Conservation (phyloP, 768 basidiomycete species). For the Candolleomyces efflorescens region DNA sequence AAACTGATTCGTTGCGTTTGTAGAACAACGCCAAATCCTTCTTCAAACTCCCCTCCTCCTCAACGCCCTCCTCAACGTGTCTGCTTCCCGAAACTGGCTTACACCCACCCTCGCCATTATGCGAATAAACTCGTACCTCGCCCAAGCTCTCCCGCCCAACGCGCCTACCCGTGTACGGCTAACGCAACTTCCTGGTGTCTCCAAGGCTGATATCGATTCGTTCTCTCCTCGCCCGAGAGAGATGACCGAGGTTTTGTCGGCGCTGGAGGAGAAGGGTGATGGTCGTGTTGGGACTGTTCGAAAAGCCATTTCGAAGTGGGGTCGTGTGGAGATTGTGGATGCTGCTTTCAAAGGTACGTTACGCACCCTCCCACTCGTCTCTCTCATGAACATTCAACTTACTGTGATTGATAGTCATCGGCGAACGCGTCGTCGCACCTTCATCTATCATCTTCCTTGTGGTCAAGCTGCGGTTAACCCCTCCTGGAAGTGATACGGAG, state of each 20-base stretch:
- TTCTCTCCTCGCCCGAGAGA: slow-evolving; percentile 33
- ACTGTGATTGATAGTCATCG: slow-evolving; percentile 57
- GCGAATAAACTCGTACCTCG: slow-evolving; percentile 77
- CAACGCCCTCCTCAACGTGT: slow-evolving; percentile 77
- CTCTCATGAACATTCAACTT: too few species aligned
- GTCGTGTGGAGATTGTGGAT: slow-evolving; percentile 72
- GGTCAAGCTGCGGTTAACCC: slow-evolving; percentile 74
- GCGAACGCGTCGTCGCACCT: slow-evolving; percentile 83
- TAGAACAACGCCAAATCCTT: slow-evolving; percentile 71
- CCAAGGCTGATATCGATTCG: slow-evolving; percentile 41
- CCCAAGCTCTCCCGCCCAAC: slow-evolving; percentile 72
- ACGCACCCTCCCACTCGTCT: too few species aligned
- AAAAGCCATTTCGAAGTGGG: slow-evolving; percentile 68
- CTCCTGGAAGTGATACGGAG: slow-evolving; percentile 37
- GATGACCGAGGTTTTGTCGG: slow-evolving; percentile 41
- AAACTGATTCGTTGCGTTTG: slow-evolving; percentile 30
- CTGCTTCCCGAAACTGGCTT: slow-evolving; percentile 87
- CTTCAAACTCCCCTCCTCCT: slow-evolving; percentile 70
- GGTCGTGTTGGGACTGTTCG: slow-evolving; percentile 46
- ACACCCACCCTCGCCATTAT: slow-evolving; percentile 71
- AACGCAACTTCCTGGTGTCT: slow-evolving; percentile 77
- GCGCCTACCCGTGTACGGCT: slow-evolving; percentile 45
- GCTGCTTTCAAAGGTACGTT: slow-evolving; percentile 78
- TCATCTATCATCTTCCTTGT: slow-evolving; percentile 84
- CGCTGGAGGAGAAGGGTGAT: slow-evolving; percentile 51